Base-by-base conservation (phyloP, 2,329 filamentous ascomycete species). In the Phoma sp. region DNA sequence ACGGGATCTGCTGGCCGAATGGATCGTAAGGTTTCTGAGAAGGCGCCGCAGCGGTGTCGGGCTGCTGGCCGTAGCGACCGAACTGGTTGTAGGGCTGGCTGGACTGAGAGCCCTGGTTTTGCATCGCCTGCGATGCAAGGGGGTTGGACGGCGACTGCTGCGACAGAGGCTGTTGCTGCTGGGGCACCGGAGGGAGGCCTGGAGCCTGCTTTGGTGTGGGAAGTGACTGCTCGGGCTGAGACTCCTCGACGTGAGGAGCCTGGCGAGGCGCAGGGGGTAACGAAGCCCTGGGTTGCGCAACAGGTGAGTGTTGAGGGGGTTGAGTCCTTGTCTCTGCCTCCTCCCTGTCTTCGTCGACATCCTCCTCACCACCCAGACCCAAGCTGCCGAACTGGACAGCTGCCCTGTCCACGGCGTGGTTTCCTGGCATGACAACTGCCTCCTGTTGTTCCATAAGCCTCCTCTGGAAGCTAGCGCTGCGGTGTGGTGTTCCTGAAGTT, bases 321-420 rank as follows among this genome's bases (percentile, higher is more conserved):
- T 97, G 93, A 61, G 91, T 88, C 69, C 93, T 88, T 50, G 95
- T 98, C 81, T 98, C 93, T 33, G 93, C 88, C 76, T 98, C 92
- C 78, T 99, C 95, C 59, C 93, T 87, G 70, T 97, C 92, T 60
- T 93, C 92, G 71, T 98, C 95, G 59, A 96, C 91, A 47, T 92
- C 73, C 54, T 77, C 71, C 56, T 85, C 84, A 47, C 88, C 92
- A 71, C 91, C 93, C 68, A 99, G 77, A 71, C 89, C 96, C 82
- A 99, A 91, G 74, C 93, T 96, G 60, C 95, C 95, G 74, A 99
- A 99, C 73, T 98, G 93, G 42, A 99, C 92, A 42, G 93, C 90
- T 62, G 93, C 87, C 67, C 92, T 88, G 74, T 98, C 93, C 23
- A 99, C 90, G 47, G 95, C 93, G 64, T 95, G 92, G 80, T 97